phyloP scores from a whole-genome alignment of 2,329 filamentous ascomycete genomes.

The Pseudogymnoascus sp. region DNA sequence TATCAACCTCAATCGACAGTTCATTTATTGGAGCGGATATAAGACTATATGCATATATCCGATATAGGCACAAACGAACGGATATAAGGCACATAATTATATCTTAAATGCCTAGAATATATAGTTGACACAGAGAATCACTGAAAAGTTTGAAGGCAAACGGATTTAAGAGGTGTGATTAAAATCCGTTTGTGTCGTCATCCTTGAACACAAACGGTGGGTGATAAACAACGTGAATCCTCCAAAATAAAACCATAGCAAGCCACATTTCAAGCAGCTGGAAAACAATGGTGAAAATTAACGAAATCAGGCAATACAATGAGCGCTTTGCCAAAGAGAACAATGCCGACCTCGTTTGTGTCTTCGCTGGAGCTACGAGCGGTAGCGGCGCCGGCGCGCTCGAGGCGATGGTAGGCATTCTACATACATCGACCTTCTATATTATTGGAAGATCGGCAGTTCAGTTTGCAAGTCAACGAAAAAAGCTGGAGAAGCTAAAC shows the following conservation, averaged over 20 bases:
- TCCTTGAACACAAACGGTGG: background rate
- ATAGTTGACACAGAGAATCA: background rate
- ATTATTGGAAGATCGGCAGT: background rate
- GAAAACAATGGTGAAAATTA: slow-evolving; percentile 17
- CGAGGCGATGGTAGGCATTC: slow-evolving; percentile 12
- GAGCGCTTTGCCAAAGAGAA: slow-evolving; percentile 10
- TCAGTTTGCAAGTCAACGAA: slow-evolving; percentile 19
- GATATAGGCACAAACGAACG: background rate
- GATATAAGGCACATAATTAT: background rate
- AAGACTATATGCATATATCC: background rate
- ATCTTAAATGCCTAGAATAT: background rate
- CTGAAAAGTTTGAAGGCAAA: background rate
- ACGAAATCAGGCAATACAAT: slow-evolving; percentile 7
- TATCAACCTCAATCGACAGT: background rate
- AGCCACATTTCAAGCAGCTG: slow-evolving; percentile 1
- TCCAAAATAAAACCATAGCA: background rate
- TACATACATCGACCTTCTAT: slow-evolving; percentile 11
- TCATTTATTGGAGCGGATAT: background rate
- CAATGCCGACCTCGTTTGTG: slow-evolving; percentile 33
- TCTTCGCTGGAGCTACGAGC: slow-evolving; percentile 43
- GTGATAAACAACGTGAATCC: background rate
- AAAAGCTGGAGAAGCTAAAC: slow-evolving; percentile 38
- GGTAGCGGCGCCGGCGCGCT: slow-evolving; percentile 35
- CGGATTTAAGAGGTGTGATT: background rate
- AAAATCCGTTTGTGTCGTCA: background rate